Conservation (phyloP, 805 yeast species). For the Yarrowia osloensis region DNA sequence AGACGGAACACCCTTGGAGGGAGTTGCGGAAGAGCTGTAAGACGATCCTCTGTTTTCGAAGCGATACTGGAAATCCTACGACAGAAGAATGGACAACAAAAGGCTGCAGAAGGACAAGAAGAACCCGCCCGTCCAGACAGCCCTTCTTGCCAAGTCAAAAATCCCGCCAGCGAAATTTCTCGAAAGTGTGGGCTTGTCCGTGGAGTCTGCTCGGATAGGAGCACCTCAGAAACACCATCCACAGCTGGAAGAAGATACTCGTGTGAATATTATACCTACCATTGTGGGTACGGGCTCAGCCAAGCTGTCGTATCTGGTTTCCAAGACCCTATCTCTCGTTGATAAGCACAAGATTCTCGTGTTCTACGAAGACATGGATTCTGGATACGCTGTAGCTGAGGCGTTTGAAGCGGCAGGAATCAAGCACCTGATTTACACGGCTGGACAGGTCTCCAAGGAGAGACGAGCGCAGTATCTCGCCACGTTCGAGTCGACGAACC, state of each 20-base stretch:
- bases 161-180: not conserved
- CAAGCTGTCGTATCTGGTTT: conserved; percentile 61
- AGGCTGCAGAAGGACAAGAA: not conserved
- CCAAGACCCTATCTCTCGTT: conserved; percentile 54
- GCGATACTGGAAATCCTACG: not conserved
- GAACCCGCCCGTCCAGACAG: not conserved
- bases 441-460: conserved; percentile 51
- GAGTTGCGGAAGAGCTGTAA: not conserved
- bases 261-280: not conserved
- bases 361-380: conserved; percentile 70
- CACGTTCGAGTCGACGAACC: conserved; percentile 36
- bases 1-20: not conserved
- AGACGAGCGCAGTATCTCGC: conserved; percentile 55
- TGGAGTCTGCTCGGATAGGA: not conserved
- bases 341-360: conserved; percentile 56
- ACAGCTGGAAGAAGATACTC: not conserved
- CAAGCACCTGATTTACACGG: conserved; percentile 63
- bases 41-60: not conserved
- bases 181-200: not conserved
- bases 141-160: not conserved
- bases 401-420: conserved; percentile 62
- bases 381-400: conserved; percentile 68
- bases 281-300: conserved; percentile 59
- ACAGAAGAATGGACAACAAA: not conserved
- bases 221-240: not conserved